Evolutionary conservation across 371 early-diverging fungal species (phyloP), one percentile per base, ranked within the genome.

Genomic region (Mortierella sp.): DNA sequence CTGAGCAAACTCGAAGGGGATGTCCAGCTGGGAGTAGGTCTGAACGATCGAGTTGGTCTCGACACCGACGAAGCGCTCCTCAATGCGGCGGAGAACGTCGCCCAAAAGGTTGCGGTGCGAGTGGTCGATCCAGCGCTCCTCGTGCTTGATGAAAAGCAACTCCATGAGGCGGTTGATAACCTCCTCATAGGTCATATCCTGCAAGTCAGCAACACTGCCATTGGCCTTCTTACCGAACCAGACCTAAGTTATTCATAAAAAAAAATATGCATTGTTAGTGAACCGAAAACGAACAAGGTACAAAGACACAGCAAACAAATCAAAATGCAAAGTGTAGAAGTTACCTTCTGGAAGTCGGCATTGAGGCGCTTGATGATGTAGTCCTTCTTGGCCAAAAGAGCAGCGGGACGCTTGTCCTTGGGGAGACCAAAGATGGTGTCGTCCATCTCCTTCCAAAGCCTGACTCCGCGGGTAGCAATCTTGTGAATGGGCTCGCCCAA

Each of bases 401-500:
- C 96, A 72, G 94, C 89, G 32, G 95, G 76, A 68, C 98, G 95
- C 93, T 98, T 98, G 58, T 97, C 97, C 84, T 95, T 94, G 55
- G 98, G 97, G 56, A 97, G 93, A 49, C 91, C 90, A 88, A 98
- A 96, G 81, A 98, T 94, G 60, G 94, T 95, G 80, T 98, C 97
- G 83, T 98, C 98, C 84, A 98, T 90, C 88, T 98, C 99, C 89
- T 97, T 96, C 98, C 98, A 98, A 82, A 98, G 91, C 88, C 92
- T 89, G 51, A 98, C 96, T 87, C 98, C 98, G 71, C 97, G 96
- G 72, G 97, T 98, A 71, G 99, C 99, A 72, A 98, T 93, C 92
- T 98, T 98, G 94, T 98, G 99, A 83, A 98, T 98, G 72, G 98
- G 98, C 88, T 98, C 98, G 77, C 99, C 99, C 74, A 98, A 88